Evolutionary conservation across 176 grass and related monocot genomes (phyloP), one percentile per base, ranked within the genome.

Genomic region (Typha latifolia): DNA sequence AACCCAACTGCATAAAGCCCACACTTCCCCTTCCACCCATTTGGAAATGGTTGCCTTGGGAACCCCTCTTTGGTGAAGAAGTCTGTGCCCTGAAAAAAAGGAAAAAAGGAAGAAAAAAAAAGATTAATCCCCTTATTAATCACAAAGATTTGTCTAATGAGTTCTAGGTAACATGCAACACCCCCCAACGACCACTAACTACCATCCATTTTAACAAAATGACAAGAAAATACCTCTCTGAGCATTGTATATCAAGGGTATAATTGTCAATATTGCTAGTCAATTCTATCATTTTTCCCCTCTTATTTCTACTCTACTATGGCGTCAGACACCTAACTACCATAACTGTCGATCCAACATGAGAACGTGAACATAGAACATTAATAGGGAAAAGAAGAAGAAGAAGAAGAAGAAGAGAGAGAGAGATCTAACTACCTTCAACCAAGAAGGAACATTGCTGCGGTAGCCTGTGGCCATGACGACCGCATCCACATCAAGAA

Each of bases 391-490:
- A 26, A 26, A 26, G 24, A 26, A 26, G 34, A 43, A 43, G 7
- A 9, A 43, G 7, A 5, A 43, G 34, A 43, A 9, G 34, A 9
- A 43, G 37, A 43, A 10, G 9, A 63, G 22, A 4, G 0, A 18
- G 2, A 21, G 13, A 21, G 13, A 62, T 49, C 14, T 4, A 22
- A 13, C 49, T 55, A 72, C 76, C 76, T 79, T 64, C 66, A 84
- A 65, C 82, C 82, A 84, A 21, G 71, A 79, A 1, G 66, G 32
- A 29, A 84, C 76, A 31, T 80, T 84, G 14, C 82, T 80, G 51
- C 72, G 62, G 76, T 84, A 84, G n/a, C 82, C 82, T 12, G 76
- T 84, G 12, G 82, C 82, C 27, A 84, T 51, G 4, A 84, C 64
- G 14, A 84, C 82, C 1, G 71, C 77, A 24, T 84, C 71, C 0